phyloP scores from a whole-genome alignment of 208 protist species.

The Acanthamoeba healyi region DNA sequence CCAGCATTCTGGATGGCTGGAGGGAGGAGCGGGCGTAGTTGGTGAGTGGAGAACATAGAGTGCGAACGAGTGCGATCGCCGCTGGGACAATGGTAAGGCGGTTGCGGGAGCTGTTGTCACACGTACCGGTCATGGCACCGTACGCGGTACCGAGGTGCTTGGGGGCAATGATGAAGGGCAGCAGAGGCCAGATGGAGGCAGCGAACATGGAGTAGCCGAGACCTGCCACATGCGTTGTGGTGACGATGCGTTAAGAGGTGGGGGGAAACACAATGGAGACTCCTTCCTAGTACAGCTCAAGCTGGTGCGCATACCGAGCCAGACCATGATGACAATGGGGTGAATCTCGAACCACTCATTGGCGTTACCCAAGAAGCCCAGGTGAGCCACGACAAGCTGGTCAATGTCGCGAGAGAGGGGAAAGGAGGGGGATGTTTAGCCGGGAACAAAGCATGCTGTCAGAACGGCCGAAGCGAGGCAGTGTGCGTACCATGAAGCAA shows the following conservation, averaged over 20 bases:
- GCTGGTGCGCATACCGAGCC: conserved; percentile 79
- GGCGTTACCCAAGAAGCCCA: conserved; percentile 89
- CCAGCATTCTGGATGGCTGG: conserved; percentile 62
- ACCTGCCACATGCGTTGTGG: conserved; percentile 72
- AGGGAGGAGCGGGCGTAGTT: background rate
- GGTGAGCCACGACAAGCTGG: conserved; percentile 86
- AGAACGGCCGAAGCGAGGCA: too few species aligned
- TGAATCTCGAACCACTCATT: conserved; percentile 80
- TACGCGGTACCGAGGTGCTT: conserved; percentile 92
- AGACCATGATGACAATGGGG: conserved; percentile 92
- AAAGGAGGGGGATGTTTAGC: background rate
- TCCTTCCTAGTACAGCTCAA: too few species aligned
- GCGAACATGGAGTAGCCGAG: conserved; percentile 93
- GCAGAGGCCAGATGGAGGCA: conserved; percentile 93
- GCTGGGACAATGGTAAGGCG: background rate
- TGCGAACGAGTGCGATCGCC: background rate
- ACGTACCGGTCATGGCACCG: conserved; percentile 92
- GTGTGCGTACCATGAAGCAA: background rate
- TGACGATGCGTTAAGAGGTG: background rate
- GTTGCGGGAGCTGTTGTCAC: background rate
- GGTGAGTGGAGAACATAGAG: background rate
- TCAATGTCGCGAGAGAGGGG: background rate
- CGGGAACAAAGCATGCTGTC: background rate
- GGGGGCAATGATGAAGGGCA: conserved; percentile 90
- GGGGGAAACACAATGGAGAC: background rate